Evolutionary conservation across 352 stramenopile genomes (phyloP), one percentile per base, ranked within the genome.

Genomic region (Pythium rishiriense): DNA sequence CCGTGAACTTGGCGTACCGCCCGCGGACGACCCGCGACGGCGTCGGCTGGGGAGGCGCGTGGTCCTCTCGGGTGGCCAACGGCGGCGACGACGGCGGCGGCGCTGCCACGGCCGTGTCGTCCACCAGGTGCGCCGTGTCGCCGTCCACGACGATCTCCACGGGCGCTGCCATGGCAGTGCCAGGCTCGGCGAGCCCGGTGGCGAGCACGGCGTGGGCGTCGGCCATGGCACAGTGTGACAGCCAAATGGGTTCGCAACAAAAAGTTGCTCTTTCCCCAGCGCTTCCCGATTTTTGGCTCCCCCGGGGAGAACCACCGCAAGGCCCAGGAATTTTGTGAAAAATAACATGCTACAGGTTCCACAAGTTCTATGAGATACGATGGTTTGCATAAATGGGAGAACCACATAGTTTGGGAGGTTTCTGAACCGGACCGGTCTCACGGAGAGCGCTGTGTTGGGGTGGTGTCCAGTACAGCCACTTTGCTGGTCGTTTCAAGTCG

Each of bases 1-100:
- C 77, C 26, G 80, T 89, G 55, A 94, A 94, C 64, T 92, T 94
- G 55, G 84, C 85, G 61, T 93, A 94, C 29, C 84, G 76, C 0
- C 83, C 81, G 29, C 83, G 80, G 53, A 83, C 69, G 26, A 56
- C 50, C 9, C 65, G 65, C 10, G 53, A 45, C 9, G 64, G 71
- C 52, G n/a, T n/a, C n/a, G n/a, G n/a, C n/a, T n/a, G n/a, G n/a
- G n/a, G n/a, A n/a, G n/a, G n/a, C n/a, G n/a, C n/a, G n/a, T 81
- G 76, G 24, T 29, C 26, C 28, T 47, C 31, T 5, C 31, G 31
- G 5, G 31, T 5, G 31, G 19, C 37, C 8, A 17, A 12, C 37
- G 37, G 9, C 37, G 37, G n/a, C 4, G 14, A 6, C 14, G 8
- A 12, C 37, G 37, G 14, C 37, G 37, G 7, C 1, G 37, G 14